Evolutionary conservation across 805 yeast species (phyloP).

Genomic region (Metschnikowia shivogae): DNA sequence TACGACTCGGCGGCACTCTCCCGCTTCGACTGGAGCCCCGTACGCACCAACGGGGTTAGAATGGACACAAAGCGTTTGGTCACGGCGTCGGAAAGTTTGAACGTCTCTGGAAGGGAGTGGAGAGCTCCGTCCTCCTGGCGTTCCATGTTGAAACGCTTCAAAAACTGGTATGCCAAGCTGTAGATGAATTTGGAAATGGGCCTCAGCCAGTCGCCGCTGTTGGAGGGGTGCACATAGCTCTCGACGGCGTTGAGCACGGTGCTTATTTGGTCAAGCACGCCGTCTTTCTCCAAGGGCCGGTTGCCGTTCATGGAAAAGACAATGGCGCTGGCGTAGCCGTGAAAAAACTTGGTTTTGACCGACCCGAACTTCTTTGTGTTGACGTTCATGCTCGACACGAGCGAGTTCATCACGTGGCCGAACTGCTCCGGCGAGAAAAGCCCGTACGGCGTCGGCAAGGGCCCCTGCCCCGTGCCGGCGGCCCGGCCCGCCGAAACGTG

Average conservation of each 20-base stretch:
- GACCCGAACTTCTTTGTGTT: conserved; percentile 47
- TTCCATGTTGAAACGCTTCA: conserved; percentile 54
- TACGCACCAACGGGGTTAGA: conserved; percentile 51
- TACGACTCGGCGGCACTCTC: conserved; percentile 52
- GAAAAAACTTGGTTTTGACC: conserved; percentile 35
- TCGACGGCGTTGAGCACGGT: conserved; percentile 64
- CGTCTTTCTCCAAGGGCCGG: conserved; percentile 34
- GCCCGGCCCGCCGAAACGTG: not conserved
- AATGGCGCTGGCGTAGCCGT: conserved; percentile 44
- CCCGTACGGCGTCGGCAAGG: conserved; percentile 46
- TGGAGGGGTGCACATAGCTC: conserved; percentile 89
- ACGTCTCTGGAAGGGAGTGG: conserved; percentile 22
- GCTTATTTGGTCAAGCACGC: conserved; percentile 49
- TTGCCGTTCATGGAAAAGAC: conserved; percentile 61
- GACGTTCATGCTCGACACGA: conserved; percentile 44
- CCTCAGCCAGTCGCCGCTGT: conserved; percentile 82
- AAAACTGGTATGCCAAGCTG: conserved; percentile 56
- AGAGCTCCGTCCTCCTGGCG: conserved; percentile 29
- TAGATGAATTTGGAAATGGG: conserved; percentile 63
- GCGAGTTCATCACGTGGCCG: conserved; percentile 52
- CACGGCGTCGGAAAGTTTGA: conserved; percentile 33
- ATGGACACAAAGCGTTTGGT: conserved; percentile 44
- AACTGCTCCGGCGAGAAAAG: conserved; percentile 62
- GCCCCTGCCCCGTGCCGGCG: conserved; percentile 17
- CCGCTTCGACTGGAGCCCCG: conserved; percentile 78